A percentile compares a stretch with the other conserved stretches of the same genome.
These are phyloP conservation scores for Dactylorhiza incarnata DNA, from an alignment of 106 monocot species.

Conservation along the genomic window DNA sequence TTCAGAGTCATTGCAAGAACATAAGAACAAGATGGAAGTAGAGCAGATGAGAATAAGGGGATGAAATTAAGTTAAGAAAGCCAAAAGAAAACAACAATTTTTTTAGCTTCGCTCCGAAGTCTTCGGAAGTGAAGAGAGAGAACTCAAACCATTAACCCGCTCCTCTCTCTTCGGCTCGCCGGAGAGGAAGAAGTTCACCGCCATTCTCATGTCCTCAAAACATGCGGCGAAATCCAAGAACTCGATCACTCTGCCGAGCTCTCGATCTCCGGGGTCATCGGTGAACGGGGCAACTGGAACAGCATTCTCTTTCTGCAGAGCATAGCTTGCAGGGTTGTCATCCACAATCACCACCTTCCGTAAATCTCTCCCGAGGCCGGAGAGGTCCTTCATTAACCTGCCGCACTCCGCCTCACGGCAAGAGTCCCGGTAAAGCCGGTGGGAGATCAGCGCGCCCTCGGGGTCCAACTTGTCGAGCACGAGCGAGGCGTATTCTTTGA, in stretches of 20 bases:
- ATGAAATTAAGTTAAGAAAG: not conserved
- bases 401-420: slow-evolving; percentile 63
- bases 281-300: slow-evolving; percentile 54
- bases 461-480: slow-evolving; percentile 81
- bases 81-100: not conserved
- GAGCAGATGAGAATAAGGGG: not conserved
- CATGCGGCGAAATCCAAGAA: slow-evolving; percentile 37
- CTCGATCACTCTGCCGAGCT: slow-evolving; percentile 46
- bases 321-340: slow-evolving; percentile 74
- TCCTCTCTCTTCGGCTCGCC: not conserved
- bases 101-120: not conserved
- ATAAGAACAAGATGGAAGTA: not conserved
- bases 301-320: slow-evolving; percentile 68
- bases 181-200: slow-evolving; percentile 6
- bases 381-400: slow-evolving; percentile 64
- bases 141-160: not conserved
- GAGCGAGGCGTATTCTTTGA: slow-evolving; percentile 75
- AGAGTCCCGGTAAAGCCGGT: slow-evolving; percentile 74
- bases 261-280: slow-evolving; percentile 42
- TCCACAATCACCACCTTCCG: slow-evolving; percentile 58
- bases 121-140: not conserved
- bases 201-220: slow-evolving; percentile 64
- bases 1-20: too few relatives aligned
- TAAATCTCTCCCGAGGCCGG: slow-evolving; percentile 43
- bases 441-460: slow-evolving; percentile 30